Evolutionary conservation across 2,329 filamentous ascomycete species (phyloP).

Genomic region (Chaetomium strumarium): DNA sequence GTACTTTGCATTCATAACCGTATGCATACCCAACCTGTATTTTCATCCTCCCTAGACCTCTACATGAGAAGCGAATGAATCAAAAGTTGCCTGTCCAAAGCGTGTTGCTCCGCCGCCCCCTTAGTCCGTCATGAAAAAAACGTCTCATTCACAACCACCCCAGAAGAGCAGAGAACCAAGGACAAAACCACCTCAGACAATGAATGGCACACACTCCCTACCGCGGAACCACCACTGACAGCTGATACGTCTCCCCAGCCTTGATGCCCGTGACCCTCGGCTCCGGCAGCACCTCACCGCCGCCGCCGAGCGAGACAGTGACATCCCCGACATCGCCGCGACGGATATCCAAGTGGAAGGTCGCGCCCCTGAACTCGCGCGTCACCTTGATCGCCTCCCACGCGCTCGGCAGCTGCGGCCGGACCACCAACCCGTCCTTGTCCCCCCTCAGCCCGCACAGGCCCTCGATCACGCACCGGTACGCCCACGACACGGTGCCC

Average conservation of each 20-base stretch:
- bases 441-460: slow-evolving; percentile 49
- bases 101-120: no score
- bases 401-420: slow-evolving; percentile 44
- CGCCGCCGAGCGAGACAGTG: slow-evolving; percentile 36
- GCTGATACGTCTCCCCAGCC: slow-evolving; percentile 38
- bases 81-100: no score
- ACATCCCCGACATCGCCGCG: slow-evolving; percentile 37
- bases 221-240: slow-evolving; percentile 33
- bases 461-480: slow-evolving; percentile 50
- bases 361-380: slow-evolving; percentile 46
- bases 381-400: slow-evolving; percentile 40
- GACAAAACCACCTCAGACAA: no score
- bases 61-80: no score
- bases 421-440: slow-evolving; percentile 39
- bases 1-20: no score
- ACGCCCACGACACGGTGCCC: slow-evolving; percentile 52
- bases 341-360: slow-evolving; percentile 41
- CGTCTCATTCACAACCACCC: not conserved
- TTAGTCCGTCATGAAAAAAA: not conserved
- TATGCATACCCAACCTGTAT: no score
- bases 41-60: no score
- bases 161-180: no score
- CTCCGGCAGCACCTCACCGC: slow-evolving; percentile 34
- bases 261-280: slow-evolving; percentile 38
- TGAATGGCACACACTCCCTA: slow-evolving; percentile 5